Conservation (phyloP, 371 early-diverging fungal genomes). For the Mortierella sp. region DNA sequence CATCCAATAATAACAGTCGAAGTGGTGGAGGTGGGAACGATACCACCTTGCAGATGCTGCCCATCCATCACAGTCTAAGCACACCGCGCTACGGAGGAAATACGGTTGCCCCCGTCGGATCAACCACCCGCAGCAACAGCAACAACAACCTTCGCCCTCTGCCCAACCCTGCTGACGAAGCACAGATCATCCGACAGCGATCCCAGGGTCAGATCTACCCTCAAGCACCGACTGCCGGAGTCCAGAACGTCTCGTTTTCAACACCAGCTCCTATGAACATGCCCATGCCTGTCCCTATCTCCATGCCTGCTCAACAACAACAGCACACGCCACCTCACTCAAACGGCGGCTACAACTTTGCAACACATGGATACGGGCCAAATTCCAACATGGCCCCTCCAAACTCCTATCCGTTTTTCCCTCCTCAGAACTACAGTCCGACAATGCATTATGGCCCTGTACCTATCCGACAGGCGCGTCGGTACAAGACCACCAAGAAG, state of each 20-base stretch:
- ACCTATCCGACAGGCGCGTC: constrained; percentile 68
- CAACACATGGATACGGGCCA: constrained; percentile 32
- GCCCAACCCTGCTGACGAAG: constrained; percentile 43
- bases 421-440: constrained; percentile 3
- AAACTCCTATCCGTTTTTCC: constrained; percentile 10
- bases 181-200: constrained; percentile 47
- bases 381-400: constrained; percentile 16
- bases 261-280: constrained; percentile 18
- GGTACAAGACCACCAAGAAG: constrained; percentile 72
- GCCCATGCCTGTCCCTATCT: constrained; percentile 13
- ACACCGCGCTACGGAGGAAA: constrained; percentile 24
- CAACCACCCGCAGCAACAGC: constrained; percentile 12
- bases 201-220: constrained; percentile 41
- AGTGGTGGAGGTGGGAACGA: constrained; percentile 26
- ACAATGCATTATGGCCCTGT: constrained; percentile 65
- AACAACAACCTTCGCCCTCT: constrained; percentile 33
- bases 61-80: constrained; percentile 30
- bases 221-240: constrained; percentile 5
- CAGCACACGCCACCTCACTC: neutral
- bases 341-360: constrained; percentile 25
- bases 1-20: constrained; percentile 17
- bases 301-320: constrained; percentile 6
- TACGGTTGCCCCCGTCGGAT: neutral
- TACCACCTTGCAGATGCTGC: constrained; percentile 36
- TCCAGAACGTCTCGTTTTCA: constrained; percentile 34